Conservation (phyloP, 352 stramenopile species). For the Globisporangium camurandrum region DNA sequence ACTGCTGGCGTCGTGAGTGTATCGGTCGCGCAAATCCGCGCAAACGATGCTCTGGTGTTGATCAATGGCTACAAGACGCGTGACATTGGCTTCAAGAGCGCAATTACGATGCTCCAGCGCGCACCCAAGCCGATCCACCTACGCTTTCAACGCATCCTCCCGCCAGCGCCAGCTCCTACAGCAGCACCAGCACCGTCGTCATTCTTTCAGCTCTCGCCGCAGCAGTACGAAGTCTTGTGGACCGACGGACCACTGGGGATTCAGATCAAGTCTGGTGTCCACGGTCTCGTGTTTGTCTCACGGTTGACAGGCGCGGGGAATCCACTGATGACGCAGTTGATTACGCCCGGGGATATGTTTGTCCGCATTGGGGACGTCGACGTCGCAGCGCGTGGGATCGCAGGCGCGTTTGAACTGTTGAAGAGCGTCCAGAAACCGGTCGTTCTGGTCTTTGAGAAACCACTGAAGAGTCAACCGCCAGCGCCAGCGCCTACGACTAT, state of each 20-base stretch:
- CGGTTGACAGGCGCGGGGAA: constrained; percentile 60
- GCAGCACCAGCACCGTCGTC: constrained; percentile 3
- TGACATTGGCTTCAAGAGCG: constrained; percentile 74
- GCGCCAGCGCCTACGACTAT: background rate
- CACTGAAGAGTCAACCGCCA: background rate
- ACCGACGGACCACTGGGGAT: constrained; percentile 68
- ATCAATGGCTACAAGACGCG: constrained; percentile 72
- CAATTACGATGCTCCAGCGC: constrained; percentile 64
- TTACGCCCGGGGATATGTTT: constrained; percentile 67
- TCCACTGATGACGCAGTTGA: constrained; percentile 37
- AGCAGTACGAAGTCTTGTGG: constrained; percentile 75
- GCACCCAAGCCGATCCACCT: constrained; percentile 72
- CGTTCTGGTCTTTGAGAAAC: constrained; percentile 64
- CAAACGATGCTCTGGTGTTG: constrained; percentile 55
- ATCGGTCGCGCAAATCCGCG: constrained; percentile 59
- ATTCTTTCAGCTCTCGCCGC: constrained; percentile 11
- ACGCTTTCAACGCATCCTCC: constrained; percentile 36
- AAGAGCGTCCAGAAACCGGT: constrained; percentile 76
- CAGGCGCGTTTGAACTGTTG: constrained; percentile 67
- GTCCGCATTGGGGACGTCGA: constrained; percentile 65
- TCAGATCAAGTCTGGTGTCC: constrained; percentile 65
- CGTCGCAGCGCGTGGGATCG: constrained; percentile 60
- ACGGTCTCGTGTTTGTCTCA: constrained; percentile 62
- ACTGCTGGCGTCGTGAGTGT: constrained; percentile 41
- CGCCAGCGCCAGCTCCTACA: constrained; percentile 4